Percentiles rank a stretch among this genome's conserved stretches.
These are phyloP conservation scores for Gaertneriomyces semiglobifer DNA, from an alignment of 192 early-diverging fungal species.

Conservation along the genomic window DNA sequence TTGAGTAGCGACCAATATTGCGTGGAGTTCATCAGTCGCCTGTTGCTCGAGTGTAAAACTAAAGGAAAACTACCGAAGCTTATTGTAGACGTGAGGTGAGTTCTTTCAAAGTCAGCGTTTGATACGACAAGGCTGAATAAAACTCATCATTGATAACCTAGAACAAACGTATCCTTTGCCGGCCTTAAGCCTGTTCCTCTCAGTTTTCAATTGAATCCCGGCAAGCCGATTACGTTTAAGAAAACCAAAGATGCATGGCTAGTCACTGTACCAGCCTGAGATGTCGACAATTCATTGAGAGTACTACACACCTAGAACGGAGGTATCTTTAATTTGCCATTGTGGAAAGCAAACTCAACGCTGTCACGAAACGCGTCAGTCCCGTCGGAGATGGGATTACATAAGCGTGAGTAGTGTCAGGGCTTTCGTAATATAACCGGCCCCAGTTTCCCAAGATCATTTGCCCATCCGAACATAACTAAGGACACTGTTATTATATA, in stretches of 20 bases:
- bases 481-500: no score
- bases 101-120: neutral
- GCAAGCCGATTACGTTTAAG: neutral
- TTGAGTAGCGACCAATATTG: constrained; percentile 3
- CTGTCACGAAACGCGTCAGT: no score
- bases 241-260: constrained; percentile 1
- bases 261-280: neutral
- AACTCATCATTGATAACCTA: neutral
- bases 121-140: neutral
- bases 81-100: neutral
- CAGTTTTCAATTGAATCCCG: neutral
- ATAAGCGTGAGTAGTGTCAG: no score
- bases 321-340: no score
- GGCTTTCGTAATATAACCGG: no score
- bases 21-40: constrained; percentile 2
- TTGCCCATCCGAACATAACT: no score
- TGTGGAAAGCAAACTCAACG: no score
- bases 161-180: neutral
- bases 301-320: no score
- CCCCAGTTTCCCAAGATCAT: no score
- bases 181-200: neutral
- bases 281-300: no score
- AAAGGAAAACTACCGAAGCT: neutral
- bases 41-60: neutral
- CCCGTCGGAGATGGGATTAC: no score